Conservation (phyloP, 2,329 filamentous ascomycete species). For the Penicillium sp. region DNA sequence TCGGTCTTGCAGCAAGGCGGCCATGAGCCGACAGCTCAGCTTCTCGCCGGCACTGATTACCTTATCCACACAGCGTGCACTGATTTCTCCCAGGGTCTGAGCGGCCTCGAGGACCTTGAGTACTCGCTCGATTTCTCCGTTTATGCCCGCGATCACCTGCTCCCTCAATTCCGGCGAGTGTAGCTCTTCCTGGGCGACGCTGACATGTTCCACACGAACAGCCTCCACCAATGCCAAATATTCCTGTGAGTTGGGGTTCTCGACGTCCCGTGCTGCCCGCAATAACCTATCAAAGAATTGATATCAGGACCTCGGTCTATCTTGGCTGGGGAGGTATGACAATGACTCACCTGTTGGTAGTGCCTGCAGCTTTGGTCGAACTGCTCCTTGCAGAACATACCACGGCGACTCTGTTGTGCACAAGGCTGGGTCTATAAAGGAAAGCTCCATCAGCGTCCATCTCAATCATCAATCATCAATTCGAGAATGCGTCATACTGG, state of each 20-base stretch:
- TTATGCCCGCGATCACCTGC: slow-evolving; percentile 62
- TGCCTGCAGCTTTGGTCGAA: slow-evolving; percentile 89
- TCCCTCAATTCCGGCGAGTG: slow-evolving; percentile 55
- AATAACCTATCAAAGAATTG: slow-evolving; percentile 36
- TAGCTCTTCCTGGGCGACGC: slow-evolving; percentile 64
- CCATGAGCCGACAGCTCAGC: slow-evolving; percentile 88
- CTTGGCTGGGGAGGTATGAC: slow-evolving; percentile 1
- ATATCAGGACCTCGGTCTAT: slow-evolving; percentile 6
- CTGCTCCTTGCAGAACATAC: slow-evolving; percentile 95
- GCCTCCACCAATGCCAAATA: slow-evolving; percentile 73
- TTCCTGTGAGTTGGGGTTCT: slow-evolving; percentile 49
- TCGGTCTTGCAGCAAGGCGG: slow-evolving; percentile 73
- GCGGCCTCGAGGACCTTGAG: slow-evolving; percentile 67
- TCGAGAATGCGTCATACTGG: slow-evolving; percentile 42
- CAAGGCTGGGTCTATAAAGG: slow-evolving; percentile 54
- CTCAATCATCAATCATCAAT: neutral
- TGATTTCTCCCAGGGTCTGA: slow-evolving; percentile 63
- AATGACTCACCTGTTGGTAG: slow-evolving; percentile 78
- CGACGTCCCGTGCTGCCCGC: slow-evolving; percentile 49
- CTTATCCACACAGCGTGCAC: slow-evolving; percentile 74
- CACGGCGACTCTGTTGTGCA: slow-evolving; percentile 73
- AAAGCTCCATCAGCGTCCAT: neutral
- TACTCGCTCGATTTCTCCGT: slow-evolving; percentile 74
- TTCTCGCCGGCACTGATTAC: slow-evolving; percentile 96
- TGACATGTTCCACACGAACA: slow-evolving; percentile 77